Base-by-base conservation (phyloP, 2,329 filamentous ascomycete genomes). In the Fusarium udum region DNA sequence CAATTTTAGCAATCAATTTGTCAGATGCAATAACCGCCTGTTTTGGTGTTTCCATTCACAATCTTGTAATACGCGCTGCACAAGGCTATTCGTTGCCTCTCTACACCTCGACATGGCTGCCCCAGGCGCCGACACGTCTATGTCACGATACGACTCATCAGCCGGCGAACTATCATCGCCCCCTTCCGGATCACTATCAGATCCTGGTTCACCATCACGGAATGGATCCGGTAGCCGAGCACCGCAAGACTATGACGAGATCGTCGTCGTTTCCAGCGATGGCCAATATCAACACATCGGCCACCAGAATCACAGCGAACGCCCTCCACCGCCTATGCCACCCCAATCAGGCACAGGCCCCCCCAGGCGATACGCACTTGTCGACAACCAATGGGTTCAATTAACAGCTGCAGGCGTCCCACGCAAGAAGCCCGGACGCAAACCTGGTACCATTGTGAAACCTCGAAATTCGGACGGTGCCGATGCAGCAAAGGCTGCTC, bases 361-460 rank as follows among this genome's bases (percentile, higher is more conserved):
- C 16, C 75, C 77, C 24, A 83, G 79, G 70, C 74, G 78, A 43
- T 84, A 78, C 45, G 80, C 78, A 18, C 61, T 77, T n/a, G 77
- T 83, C 69, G 79, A 86, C 71, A 79, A 84, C 71, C 73, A 83
- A 76, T 81, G 80, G 74, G 85, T 87, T 34, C 85, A 84, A 69
- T 81, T 90, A 59, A 90, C 88, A 0, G 88, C 88, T 32, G 88
- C 88, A 58, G 89, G 89, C 16, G 78, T 89, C 12, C 88, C 89
- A 1, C 83, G 89, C 9, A 91, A 91, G 82, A 92, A 92, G 82
- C 89, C 90, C 26, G 90, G 89, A 28, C 87, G 90, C 56, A 92
- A 92, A 78, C 89, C 90, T 77, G 92, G 87, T 78, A 88, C 84
- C 68, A 86, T 82, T 61, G 80, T 86, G 55, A 87, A 87, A 75